Evolutionary conservation across 768 basidiomycete genomes (phyloP), one percentile per base, ranked within the genome.

Genomic region (Leccinum disarticulatum): DNA sequence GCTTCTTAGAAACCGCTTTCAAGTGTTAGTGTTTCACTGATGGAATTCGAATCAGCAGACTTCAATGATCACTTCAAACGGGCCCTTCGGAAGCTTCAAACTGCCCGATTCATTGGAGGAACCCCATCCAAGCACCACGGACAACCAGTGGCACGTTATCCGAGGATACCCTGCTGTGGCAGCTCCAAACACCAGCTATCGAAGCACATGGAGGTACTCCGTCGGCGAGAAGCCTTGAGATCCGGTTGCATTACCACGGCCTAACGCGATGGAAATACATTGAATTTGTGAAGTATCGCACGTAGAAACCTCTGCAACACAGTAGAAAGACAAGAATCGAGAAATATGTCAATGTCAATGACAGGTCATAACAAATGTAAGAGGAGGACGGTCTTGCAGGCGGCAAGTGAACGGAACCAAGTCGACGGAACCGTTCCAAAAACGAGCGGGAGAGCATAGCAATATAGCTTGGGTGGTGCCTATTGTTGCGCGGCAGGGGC

Each of bases 391-490:
- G 52, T 64, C 60, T 57, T 58, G 56, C 57, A 52, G 53, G 61
- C 19, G n/a, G 57, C 25, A 59, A 60, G 56, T 54, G 65, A 46
- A 59, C 43, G 41, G 60, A 57, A 46, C 19, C 19, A 59, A 57
- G 55, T 52, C 68, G 46, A 59, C 43, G 31, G 58, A 57, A 49
- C 38, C 47, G 54, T 65, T 59, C 56, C 47, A 62, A 54, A 61
- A 73, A 71, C 58, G 70, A 69, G 61, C 19, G 67, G 54, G 60
- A 61, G 47, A 64, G 68, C 66, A 70, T 68, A 66, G 63, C 54
- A 62, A 68, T 70, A 38, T 64, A 64, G 61, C 61, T 61, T 61
- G 56, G 41, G 59, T 47, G 61, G 52, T 64, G 56, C 62, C 60
- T 58, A 48, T 57, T 64, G 70, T 63, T 63, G 63, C 52, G 57